A percentile compares a stretch with the other conserved stretches of the same genome.
Evolutionary conservation across 345 rosid species (phyloP).

Genomic region (Turritis glabra): DNA sequence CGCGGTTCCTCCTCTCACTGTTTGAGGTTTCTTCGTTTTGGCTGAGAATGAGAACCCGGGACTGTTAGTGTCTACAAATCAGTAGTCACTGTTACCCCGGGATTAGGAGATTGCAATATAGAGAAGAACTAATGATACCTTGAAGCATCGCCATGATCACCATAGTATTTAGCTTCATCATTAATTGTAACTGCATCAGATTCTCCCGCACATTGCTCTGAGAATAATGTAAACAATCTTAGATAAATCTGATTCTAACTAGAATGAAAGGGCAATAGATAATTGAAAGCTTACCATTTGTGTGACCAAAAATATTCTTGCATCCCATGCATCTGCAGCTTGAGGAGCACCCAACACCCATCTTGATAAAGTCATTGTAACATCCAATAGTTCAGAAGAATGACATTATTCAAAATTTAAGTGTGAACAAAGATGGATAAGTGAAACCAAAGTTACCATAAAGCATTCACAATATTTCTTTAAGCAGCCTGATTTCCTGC

Average conservation of each 20-base stretch:
- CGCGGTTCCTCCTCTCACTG: not conserved
- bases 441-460: conserved; percentile 50
- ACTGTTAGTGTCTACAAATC: not conserved
- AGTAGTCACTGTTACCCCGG: not conserved
- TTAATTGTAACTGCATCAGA: conserved; percentile 6
- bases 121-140: not conserved
- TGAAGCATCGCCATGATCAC: not conserved
- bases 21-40: not conserved
- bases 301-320: conserved; percentile 50
- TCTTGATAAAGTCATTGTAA: conserved; percentile 42
- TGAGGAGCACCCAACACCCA: conserved; percentile 73
- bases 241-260: not conserved
- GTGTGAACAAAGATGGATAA: not conserved
- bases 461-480: conserved; percentile 85
- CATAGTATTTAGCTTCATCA: not conserved
- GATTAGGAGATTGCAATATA: not conserved
- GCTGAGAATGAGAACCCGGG: not conserved
- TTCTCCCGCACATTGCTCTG: conserved; percentile 15
- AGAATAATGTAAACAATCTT: conserved; percentile 7
- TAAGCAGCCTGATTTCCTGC: conserved; percentile 71
- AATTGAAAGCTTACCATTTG: conserved; percentile 45
- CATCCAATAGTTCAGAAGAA: conserved; percentile 29
- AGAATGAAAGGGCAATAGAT: not conserved
- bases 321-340: conserved; percentile 75
- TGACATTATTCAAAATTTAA: not conserved